Base-by-base conservation (phyloP, 805 yeast species). In the Kregervanrija pseudodelftensis region DNA sequence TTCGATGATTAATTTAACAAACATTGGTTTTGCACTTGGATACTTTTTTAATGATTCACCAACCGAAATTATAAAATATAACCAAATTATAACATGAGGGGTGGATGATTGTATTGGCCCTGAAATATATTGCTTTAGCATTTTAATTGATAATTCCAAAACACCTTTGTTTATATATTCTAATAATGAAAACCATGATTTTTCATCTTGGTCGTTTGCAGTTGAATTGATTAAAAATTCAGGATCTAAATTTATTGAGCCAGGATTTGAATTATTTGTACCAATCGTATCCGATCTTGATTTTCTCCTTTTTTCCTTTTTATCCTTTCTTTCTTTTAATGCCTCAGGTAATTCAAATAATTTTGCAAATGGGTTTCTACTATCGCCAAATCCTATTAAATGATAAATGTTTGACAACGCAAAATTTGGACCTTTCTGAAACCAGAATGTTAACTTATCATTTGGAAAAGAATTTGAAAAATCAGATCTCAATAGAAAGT, bases 331-430 rank as follows among this genome's bases (percentile, higher is more conserved):
- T 53, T 82, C 88, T 48, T 76, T 81, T 49, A 85, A 63, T 13
- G 82, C 85, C 55, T 81, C 85, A 1, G 90, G 83, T 16, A 85
- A 65, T 45, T 76, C 80, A 61, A 85, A 85, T 11, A 85, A 58
- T 54, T 80, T 77, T 5, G 91, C 88, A 64, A 85, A 84, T 14
- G 91, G 89, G 56, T 82, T 85, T 38, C 71, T 69, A 5, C 85
- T 73, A 57, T 82, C 84, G 32, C 93, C 95, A 61, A 85, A 81
- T 1, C 93, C 93, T 39, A 82, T 76, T 43, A 85, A 59, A 64
- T 85, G 91, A 54, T 79, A 74, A 43, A 85, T 78, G 55, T 85
- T 85, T 28, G 89, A 79, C 40, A 84, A 69, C 2, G 93, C 91
- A 68, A 85, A 83, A 34, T 80, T 73, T 3, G 89, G 76, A 1